phyloP scores from a whole-genome alignment of 495 filamentous ascomycete genomes.

The Penicillium chermesinum region DNA sequence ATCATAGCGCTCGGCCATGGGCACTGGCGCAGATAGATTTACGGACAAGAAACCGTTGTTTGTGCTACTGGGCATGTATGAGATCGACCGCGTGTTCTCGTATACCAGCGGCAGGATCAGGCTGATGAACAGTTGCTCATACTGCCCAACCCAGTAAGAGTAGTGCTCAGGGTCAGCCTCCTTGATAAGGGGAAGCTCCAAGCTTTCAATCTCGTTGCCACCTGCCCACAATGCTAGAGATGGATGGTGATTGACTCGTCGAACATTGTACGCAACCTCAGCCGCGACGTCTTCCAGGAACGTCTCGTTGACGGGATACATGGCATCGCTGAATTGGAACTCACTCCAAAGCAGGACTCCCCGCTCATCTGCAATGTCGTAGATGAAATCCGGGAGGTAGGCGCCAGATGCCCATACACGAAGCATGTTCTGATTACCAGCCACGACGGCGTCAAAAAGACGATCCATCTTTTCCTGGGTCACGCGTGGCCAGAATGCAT shows the following conservation, averaged over 20 bases:
- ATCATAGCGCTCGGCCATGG: slow-evolving; percentile 57
- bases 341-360: slow-evolving; percentile 66
- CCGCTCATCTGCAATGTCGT: slow-evolving; percentile 61
- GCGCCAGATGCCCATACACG: slow-evolving; percentile 62
- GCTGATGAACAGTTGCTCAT: slow-evolving; percentile 58
- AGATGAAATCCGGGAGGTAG: slow-evolving; percentile 63
- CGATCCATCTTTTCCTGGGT: slow-evolving; percentile 49
- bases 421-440: slow-evolving; percentile 65
- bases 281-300: slow-evolving; percentile 56
- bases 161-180: slow-evolving; percentile 41
- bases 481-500: slow-evolving; percentile 62
- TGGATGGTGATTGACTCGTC: slow-evolving; percentile 62
- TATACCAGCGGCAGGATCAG: slow-evolving; percentile 58
- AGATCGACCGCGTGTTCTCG: slow-evolving; percentile 59
- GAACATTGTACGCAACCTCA: slow-evolving; percentile 59
- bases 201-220: slow-evolving; percentile 59
- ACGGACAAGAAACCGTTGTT: slow-evolving; percentile 58
- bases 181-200: slow-evolving; percentile 47
- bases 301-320: slow-evolving; percentile 52
- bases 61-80: slow-evolving; percentile 63
- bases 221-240: slow-evolving; percentile 65
- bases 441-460: slow-evolving; percentile 52
- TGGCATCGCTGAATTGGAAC: slow-evolving; percentile 59
- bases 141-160: slow-evolving; percentile 47
- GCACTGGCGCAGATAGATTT: slow-evolving; percentile 51